Base-by-base conservation (phyloP, 2,329 filamentous ascomycete species). In the Colletotrichum aenigma region DNA sequence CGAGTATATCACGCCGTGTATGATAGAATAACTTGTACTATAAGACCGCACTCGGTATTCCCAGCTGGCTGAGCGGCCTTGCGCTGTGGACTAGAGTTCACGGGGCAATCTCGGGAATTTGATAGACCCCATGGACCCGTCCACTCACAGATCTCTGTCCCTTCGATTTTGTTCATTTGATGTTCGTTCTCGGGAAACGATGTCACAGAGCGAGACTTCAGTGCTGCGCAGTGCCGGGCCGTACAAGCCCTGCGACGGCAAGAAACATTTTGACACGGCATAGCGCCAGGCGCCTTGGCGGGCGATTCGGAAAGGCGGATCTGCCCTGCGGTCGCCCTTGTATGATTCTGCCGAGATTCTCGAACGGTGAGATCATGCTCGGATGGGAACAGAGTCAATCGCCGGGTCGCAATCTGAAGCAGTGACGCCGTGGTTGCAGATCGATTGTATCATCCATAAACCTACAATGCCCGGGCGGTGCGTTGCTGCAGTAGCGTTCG, bases 391-490 rank as follows among this genome's bases (percentile, higher is more conserved):
- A 75, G 62, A 32, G 9, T 32, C 32, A 58, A 48, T 56, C 62
- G 62, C 36, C 56, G 43, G 30, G 24, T 61, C 28, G 24, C 24
- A 52, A 52, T 69, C 70, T 76, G 74, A 76, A 60, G 70, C 74
- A 69, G 74, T 74, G 70, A 74, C 70, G 74, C 70, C 58, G 21
- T 56, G 74, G 74, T 56, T 76, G 74, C 70, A 76, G 74, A 76
- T 76, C 74, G 36, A 18, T 74, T 74, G 74, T 76, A 65, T 76
- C 74, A 74, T 65, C 38, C 56, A 58, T 36, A 73, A 76, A 76
- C 70, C 26, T 69, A 68, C 74, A 61, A 69, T 74, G 70, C 74
- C 43, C 65, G 28, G 26, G 62, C 62, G 65, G 64, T 52, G 70
- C 70, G 70, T 70, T 66, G 58, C 30, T 28, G 56, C 56, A 26